phyloP scores from a whole-genome alignment of 2,329 filamentous ascomycete genomes.

The Penicillium brasilianum region DNA sequence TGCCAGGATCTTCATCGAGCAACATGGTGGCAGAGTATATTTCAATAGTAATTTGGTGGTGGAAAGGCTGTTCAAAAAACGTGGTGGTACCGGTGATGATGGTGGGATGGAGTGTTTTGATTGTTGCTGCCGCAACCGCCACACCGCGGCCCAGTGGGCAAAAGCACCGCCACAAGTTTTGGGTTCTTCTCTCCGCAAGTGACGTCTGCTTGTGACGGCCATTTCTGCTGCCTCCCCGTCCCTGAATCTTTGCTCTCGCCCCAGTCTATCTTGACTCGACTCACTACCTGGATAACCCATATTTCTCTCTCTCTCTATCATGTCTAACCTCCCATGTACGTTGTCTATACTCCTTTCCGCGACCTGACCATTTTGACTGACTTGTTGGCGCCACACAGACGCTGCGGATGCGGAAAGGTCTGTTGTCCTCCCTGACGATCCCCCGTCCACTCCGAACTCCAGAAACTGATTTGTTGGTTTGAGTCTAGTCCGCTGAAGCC shows the following conservation, averaged over 20 bases:
- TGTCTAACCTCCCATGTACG: constrained; percentile 59
- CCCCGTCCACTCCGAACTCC: neutral
- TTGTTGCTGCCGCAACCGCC: constrained; percentile 49
- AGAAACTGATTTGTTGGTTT: constrained; percentile 17
- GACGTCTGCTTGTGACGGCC: constrained; percentile 31
- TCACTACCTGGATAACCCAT: neutral
- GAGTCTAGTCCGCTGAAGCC: constrained; percentile 79
- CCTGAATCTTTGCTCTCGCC: constrained; percentile 8
- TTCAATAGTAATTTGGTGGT: neutral
- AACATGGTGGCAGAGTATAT: constrained; percentile 68
- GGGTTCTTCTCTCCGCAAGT: constrained; percentile 31
- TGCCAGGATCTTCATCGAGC: constrained; percentile 90
- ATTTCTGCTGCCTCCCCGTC: constrained; percentile 8
- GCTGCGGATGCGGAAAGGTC: constrained; percentile 97
- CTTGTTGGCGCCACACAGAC: constrained; percentile 61
- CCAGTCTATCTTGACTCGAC: constrained; percentile 5
- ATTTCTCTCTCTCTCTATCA: constrained; percentile 26
- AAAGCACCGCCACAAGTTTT: constrained; percentile 42
- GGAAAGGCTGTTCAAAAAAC: neutral
- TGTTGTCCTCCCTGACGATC: constrained; percentile 32
- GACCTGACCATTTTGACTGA: neutral
- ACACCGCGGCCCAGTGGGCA: constrained; percentile 23
- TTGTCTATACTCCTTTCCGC: constrained; percentile 10
- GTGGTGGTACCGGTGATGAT: constrained; percentile 1
- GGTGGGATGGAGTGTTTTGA: constrained; percentile 27